Base-by-base conservation (phyloP, 208 protist genomes). In the Porcisia deanei region DNA sequence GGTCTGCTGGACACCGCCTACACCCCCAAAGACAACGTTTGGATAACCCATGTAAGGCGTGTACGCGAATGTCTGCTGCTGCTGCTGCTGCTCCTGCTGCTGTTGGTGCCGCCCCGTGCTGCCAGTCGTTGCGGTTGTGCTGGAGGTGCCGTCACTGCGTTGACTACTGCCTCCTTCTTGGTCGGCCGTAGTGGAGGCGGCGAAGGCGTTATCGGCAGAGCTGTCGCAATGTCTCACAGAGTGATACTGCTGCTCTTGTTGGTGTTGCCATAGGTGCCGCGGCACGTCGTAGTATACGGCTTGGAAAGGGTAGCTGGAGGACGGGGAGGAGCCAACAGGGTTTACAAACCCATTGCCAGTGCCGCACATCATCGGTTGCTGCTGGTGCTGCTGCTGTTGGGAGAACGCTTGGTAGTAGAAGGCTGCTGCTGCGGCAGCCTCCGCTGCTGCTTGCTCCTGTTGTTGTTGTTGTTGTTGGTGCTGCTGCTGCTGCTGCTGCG, bases 201-300 rank as follows among this genome's bases (percentile, higher is more conserved):
- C 25, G 68, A 34, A 30, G 67, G 30, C 43, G 18, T n/a, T 39
- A 47, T 59, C 52, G 30, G 18, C 25, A 3, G 25, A 47, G 53
- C 37, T 37, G 16, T 34, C 59, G 8, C 20, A 30, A 37, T 59
- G 53, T 37, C 37, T 49, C 37, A 25, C n/a, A 10, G 20, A 52
- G 70, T 43, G 41, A 12, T 43, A 39, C 47, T 79, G 73, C 53
- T 61, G 73, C 54, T 83, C 74, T 60, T 79, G 79, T 37, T 81
- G 80, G 54, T 76, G 80, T 47, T 76, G 70, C 22, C 79, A 76
- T 8, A 75, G 74, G n/a, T 81, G 77, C 59, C 80, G 71, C 71
- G 63, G 71, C 71, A 82, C 57, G 4, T 82, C 77, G 37, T 85
- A 76, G 57, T 73, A 68, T 34, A 81, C 8, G 14, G 65, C 55